phyloP scores from a whole-genome alignment of 2,329 filamentous ascomycete species.

The Pleoardoris graminearum region DNA sequence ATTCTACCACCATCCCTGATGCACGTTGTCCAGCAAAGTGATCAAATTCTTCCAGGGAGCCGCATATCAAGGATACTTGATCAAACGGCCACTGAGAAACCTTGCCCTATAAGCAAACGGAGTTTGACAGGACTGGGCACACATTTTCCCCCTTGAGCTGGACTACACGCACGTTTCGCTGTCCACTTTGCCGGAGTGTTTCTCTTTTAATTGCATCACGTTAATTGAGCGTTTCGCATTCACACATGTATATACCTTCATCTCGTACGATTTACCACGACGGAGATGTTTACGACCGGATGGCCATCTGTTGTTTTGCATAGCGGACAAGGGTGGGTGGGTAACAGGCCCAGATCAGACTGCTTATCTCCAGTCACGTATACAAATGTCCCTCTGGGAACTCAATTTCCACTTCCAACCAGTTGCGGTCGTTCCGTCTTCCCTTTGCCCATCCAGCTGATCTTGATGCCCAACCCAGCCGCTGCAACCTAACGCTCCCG shows the following conservation, averaged over 20 bases:
- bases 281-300: constrained; percentile 39
- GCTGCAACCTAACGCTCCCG: constrained; percentile 16
- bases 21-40: constrained; percentile 19
- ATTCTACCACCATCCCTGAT: constrained; percentile 15
- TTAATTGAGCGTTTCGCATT: constrained; percentile 18
- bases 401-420: not conserved
- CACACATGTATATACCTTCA: constrained; percentile 42
- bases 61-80: not conserved
- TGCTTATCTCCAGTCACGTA: constrained; percentile 17
- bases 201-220: constrained; percentile 24
- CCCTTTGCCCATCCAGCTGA: constrained; percentile 16
- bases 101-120: not conserved
- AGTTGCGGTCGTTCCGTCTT: constrained; percentile 11
- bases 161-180: constrained; percentile 9
- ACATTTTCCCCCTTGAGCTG: not conserved
- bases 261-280: constrained; percentile 24
- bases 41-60: constrained; percentile 1
- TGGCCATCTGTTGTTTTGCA: constrained; percentile 37
- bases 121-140: not conserved
- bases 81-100: not conserved
- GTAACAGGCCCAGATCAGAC: constrained; percentile 20
- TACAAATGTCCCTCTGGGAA: constrained; percentile 5
- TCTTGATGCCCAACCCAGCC: constrained; percentile 21
- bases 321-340: constrained; percentile 32
- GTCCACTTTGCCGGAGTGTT: constrained; percentile 15